Evolutionary conservation across 2,329 filamentous ascomycete genomes (phyloP), one percentile per base, ranked within the genome.

Genomic region (Lasiodiplodia sp.): DNA sequence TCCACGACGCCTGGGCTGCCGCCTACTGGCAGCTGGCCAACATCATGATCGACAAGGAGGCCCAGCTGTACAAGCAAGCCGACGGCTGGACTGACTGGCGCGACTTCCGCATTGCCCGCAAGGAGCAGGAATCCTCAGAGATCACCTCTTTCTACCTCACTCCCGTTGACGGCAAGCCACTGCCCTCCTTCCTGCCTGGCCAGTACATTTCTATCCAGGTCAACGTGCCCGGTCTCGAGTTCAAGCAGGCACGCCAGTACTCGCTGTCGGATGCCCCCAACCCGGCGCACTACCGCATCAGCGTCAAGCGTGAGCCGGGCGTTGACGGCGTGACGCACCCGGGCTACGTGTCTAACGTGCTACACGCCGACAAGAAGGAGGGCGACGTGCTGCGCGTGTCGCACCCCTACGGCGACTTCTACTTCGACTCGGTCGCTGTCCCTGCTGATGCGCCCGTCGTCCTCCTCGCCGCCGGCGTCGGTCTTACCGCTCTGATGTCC

Each of bases 11-110:
- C 10, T 94, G 91, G 91, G 85, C 80, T 6, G 87, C 87, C 64
- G 91, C 91, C 1, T 94, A 93, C 80, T 89, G 87, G 86, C 85
- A 92, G 73, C 86, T 94, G 28, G 91, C 91, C 31, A 86, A 90
- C 77, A 87, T 93, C 81, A 87, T 93, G 81, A 92, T 92, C 72
- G 84, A 82, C 23, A 85, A 88, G 63, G 91, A 93, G 76, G 82
- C 81, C 4, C 83, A 87, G 69, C 80, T 93, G 57, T 92, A 92
- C 79, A 80, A 84, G 44, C 81, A 86, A 38, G 87, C 87, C 63
- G 81, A 84, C n/a, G 80, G 81, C 37, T 93, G 91, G 91, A 84
- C 83, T 18, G 84, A 86, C 60, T 93, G 90, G 88, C 85, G 89
- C 31, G 84, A 88, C 28, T 92, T 94, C 80, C 86, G 82, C 64